Percentiles rank a stretch among this genome's conserved stretches.
These are phyloP conservation scores for Crithidia bombi DNA, from an alignment of 208 protist species.

Conservation along the genomic window DNA sequence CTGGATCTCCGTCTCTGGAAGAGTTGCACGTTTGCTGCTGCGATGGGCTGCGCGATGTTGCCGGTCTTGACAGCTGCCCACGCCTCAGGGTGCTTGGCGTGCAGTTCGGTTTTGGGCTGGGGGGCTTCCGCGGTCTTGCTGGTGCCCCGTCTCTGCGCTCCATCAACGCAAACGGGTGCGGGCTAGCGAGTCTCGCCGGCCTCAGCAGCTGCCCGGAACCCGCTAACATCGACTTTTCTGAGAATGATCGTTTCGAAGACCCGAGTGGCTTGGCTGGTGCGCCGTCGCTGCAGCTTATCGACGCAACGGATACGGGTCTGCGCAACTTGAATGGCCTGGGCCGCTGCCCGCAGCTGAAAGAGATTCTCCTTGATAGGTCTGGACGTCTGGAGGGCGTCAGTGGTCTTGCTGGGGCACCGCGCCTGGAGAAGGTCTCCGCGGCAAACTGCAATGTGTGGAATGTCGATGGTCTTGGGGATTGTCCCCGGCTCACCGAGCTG, in stretches of 20 bases:
- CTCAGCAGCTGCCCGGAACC: constrained; percentile 7
- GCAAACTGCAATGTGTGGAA: neutral
- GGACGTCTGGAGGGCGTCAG: neutral
- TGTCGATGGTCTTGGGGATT: neutral
- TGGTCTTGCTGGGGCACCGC: neutral
- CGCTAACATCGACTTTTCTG: neutral
- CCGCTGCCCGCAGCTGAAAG: neutral
- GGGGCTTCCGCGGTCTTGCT: neutral
- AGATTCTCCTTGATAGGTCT: neutral
- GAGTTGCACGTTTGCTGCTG: neutral
- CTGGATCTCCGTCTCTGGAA: neutral
- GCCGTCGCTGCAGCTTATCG: neutral
- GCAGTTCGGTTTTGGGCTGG: neutral
- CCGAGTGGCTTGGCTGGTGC: neutral
- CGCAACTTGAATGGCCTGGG: neutral
- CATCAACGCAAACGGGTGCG: neutral
- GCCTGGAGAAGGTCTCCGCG: neutral
- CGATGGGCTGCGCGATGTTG: neutral
- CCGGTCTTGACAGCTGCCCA: neutral
- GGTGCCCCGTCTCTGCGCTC: neutral
- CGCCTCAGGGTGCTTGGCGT: neutral
- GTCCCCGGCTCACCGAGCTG: neutral
- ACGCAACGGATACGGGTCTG: neutral
- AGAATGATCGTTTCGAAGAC: neutral
- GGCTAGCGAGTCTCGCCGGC: neutral